phyloP scores from a whole-genome alignment of 176 grass and related monocot species.

The Raddia distichophylla region DNA sequence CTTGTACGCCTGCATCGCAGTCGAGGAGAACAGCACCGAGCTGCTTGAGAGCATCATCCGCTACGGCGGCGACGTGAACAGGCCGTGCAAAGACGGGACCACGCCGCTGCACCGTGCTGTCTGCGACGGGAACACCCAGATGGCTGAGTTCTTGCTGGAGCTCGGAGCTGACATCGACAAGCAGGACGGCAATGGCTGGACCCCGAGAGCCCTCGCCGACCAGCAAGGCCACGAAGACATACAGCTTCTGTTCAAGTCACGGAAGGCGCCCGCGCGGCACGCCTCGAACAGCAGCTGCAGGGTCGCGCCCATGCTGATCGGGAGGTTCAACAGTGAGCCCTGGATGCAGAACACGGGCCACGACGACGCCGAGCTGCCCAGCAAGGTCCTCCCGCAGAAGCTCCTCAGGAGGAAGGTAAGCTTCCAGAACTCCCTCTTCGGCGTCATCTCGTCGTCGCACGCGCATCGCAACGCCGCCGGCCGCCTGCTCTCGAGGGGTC shows the following conservation, averaged over 20 bases:
- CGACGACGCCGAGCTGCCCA: constrained; percentile 24
- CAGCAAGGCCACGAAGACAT: constrained; percentile 90
- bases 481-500: constrained; percentile 31
- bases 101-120: constrained; percentile 79
- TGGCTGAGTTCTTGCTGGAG: constrained; percentile 70
- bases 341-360: constrained; percentile 38
- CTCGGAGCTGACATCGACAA: constrained; percentile 61
- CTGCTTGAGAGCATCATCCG: constrained; percentile 64
- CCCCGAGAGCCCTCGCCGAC: constrained; percentile 67
- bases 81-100: constrained; percentile 55
- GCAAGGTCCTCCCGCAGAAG: constrained; percentile 37
- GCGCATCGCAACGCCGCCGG: constrained; percentile 2
- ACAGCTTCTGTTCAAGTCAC: constrained; percentile 56
- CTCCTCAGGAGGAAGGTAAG: constrained; percentile 45
- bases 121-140: constrained; percentile 64
- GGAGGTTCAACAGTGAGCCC: constrained; percentile 74
- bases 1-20: constrained; percentile 60
- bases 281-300: neutral
- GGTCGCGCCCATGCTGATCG: constrained; percentile 28
- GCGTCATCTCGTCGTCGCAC: constrained; percentile 60
- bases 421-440: constrained; percentile 93
- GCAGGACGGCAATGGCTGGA: constrained; percentile 60
- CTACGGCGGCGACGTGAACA: constrained; percentile 54
- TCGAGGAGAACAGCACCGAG: constrained; percentile 60
- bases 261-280: constrained; percentile 2